Base-by-base conservation (phyloP, 78 protist genomes). In the Dictyostelium citrinum region DNA sequence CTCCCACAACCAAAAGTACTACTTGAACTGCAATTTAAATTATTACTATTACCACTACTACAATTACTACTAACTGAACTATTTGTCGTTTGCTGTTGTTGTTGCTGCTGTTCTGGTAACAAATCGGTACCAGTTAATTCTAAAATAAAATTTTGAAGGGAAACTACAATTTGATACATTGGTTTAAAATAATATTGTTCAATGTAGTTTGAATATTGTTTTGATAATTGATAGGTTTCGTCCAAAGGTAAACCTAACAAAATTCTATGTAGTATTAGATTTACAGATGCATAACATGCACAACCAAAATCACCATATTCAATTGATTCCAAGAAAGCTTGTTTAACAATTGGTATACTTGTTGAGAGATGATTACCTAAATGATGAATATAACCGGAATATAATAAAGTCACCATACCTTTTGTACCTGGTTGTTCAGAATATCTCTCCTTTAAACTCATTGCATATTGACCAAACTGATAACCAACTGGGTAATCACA, bases 281-380 rank as follows among this genome's bases (percentile, higher is more conserved):
- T 78, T 11, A 84, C 91, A 58, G 82, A 55, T 0, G 71, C 39
- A 49, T 84, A 84, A 51, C 91, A 84, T n/a, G 79, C 91, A 51
- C 76, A 84, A 29, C 91, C 91, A 14, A 84, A 49, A 27, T 84
- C 91, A 35, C 91, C 91, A 20, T 67, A 71, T 39, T 84, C 91
- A 5, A 84, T 74, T 3, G 82, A 45, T 24, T 84, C 91, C 1
- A 84, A 51, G n/a, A 84, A 84, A 1, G 91, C 68, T 27, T 58
- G 91, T 49, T 84, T 84, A 14, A 72, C 60, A 45, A 84, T 14
- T 12, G 91, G 51, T 29, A 55, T 22, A 37, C 60, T 74, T 17
- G 91, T 84, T n/a, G 82, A 84, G 29, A 84, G 49, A 79, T 84
- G 91, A 14, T 46, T 64, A 8, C 31, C 35, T 43, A 78, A 75